These are phyloP conservation scores for Porcisia deanei DNA, from an alignment of 208 protist genomes.

Conservation along the genomic window DNA sequence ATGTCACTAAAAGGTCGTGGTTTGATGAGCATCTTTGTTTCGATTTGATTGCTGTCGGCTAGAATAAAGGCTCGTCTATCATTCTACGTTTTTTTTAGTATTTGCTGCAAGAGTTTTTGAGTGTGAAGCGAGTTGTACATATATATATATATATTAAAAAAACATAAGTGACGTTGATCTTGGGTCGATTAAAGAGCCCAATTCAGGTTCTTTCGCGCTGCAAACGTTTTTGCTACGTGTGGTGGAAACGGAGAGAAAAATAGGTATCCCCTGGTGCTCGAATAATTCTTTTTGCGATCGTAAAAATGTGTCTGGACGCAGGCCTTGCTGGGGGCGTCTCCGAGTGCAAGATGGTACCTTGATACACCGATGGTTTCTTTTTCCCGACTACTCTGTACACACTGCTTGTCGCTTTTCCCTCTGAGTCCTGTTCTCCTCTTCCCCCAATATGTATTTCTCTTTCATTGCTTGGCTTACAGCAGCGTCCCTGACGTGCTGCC, in stretches of 20 bases:
- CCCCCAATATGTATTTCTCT: background rate
- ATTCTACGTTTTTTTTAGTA: background rate
- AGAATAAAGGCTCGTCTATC: background rate
- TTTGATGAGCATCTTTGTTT: background rate
- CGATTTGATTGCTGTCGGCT: background rate
- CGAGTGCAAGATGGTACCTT: background rate
- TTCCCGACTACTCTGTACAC: background rate
- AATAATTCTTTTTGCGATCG: no score
- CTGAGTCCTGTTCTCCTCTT: background rate
- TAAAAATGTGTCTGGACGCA: background rate
- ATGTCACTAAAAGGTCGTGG: background rate
- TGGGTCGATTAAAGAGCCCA: background rate
- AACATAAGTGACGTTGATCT: background rate
- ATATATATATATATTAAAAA: background rate
- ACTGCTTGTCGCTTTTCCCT: background rate
- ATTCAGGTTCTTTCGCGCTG: background rate
- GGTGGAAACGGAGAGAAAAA: background rate
- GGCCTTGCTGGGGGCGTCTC: background rate
- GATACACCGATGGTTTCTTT: background rate
- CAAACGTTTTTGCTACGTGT: background rate
- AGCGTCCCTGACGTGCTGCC: background rate
- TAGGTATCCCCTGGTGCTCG: no score
- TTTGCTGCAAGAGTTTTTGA: background rate
- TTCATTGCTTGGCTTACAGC: background rate
- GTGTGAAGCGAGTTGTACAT: background rate